These are phyloP conservation scores for Phytomonas sp. DNA, from an alignment of 208 protist genomes.

Conservation along the genomic window DNA sequence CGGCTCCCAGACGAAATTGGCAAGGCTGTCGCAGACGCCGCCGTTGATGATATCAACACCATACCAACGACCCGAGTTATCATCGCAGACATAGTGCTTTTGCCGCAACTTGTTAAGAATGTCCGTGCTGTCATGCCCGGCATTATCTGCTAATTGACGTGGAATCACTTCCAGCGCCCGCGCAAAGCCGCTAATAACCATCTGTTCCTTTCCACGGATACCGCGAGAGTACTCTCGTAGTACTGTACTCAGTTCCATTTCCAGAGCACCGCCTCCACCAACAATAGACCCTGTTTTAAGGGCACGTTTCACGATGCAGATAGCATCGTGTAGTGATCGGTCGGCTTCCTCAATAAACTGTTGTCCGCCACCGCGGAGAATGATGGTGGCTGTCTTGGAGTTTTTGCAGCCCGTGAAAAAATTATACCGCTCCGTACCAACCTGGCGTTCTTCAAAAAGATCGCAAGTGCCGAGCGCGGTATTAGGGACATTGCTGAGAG, in stretches of 20 bases:
- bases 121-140: slow-evolving; percentile 99
- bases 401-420: slow-evolving; percentile 97
- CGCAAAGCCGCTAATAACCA: slow-evolving; percentile 98
- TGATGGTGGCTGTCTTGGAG: slow-evolving; percentile 88
- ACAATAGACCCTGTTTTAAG: slow-evolving; percentile 96
- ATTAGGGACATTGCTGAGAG: slow-evolving; percentile 92
- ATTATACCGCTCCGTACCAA: slow-evolving; percentile 98
- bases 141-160: slow-evolving; percentile 97
- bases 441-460: slow-evolving; percentile 98
- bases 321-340: slow-evolving; percentile 99
- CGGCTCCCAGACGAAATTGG: slow-evolving; percentile 99
- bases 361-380: slow-evolving; percentile 96
- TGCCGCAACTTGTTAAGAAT: slow-evolving; percentile 99
- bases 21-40: slow-evolving; percentile 96
- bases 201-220: slow-evolving; percentile 98
- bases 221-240: slow-evolving; percentile 95
- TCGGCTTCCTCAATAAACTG: slow-evolving; percentile 99
- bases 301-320: slow-evolving; percentile 98
- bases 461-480: slow-evolving; percentile 94
- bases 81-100: slow-evolving; percentile 87
- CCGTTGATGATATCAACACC: slow-evolving; percentile 98
- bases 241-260: slow-evolving; percentile 99
- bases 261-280: slow-evolving; percentile 99
- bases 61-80: slow-evolving; percentile 84
- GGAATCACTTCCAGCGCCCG: slow-evolving; percentile 99